phyloP scores from a whole-genome alignment of 2,329 filamentous ascomycete species.

The Fusarium temperatum region DNA sequence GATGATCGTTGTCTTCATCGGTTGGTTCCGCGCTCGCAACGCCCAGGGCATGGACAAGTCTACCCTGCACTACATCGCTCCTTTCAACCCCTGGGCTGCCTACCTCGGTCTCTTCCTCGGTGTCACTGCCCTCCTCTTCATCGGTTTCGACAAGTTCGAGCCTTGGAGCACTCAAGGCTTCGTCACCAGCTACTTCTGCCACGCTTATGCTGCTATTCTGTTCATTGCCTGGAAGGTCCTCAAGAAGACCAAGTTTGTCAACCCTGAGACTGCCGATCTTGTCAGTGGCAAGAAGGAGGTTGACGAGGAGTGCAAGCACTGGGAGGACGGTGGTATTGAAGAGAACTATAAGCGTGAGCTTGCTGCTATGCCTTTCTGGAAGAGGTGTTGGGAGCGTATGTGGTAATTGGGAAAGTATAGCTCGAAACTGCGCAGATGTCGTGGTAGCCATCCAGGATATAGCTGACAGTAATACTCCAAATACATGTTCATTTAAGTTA shows the following conservation, averaged over 20 bases:
- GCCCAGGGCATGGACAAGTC: conserved; percentile 58
- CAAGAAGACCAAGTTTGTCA: conserved; percentile 58
- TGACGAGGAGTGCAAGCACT: conserved; percentile 61
- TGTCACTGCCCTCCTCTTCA: conserved; percentile 60
- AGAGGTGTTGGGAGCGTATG: conserved; percentile 51
- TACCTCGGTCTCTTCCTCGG: conserved; percentile 60
- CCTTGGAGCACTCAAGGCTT: conserved; percentile 60
- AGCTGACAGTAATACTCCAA: not conserved
- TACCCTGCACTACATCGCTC: conserved; percentile 59
- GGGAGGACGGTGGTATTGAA: conserved; percentile 57
- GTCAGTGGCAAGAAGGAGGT: conserved; percentile 70
- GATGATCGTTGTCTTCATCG: conserved; percentile 54
- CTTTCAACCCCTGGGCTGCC: conserved; percentile 61
- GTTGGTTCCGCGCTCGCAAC: conserved; percentile 58
- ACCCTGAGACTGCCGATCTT: conserved; percentile 36
- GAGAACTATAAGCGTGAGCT: conserved; percentile 53
- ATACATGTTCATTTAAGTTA: not conserved
- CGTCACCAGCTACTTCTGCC: conserved; percentile 62
- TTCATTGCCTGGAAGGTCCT: conserved; percentile 57
- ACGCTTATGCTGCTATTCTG: conserved; percentile 62
- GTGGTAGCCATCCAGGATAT: not conserved
- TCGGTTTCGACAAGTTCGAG: conserved; percentile 65
- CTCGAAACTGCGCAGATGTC: not conserved
- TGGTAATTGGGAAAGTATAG: conserved; percentile 44
- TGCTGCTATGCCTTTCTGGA: conserved; percentile 48